phyloP scores from a whole-genome alignment of 2,329 filamentous ascomycete genomes.

The Colletotrichum lentis region DNA sequence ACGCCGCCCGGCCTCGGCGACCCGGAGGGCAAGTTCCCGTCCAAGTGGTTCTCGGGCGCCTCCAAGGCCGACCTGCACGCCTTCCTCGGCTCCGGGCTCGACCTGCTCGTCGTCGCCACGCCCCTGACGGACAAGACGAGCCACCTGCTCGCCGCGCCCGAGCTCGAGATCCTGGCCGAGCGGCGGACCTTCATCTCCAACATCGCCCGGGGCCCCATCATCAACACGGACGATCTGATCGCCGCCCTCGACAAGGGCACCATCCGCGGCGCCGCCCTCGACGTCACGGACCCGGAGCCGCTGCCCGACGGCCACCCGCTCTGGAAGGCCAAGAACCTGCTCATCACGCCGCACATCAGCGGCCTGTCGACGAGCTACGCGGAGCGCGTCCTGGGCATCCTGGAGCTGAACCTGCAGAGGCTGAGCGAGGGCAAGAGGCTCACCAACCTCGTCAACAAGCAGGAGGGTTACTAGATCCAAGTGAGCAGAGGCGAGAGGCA shows the following conservation, averaged over 20 bases:
- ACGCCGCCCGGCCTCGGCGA: constrained; percentile 72
- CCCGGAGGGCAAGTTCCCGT: constrained; percentile 57
- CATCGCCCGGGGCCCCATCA: constrained; percentile 68
- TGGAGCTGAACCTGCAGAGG: constrained; percentile 52
- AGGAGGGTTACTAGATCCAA: constrained; percentile 35
- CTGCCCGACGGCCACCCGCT: constrained; percentile 72
- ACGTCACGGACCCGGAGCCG: constrained; percentile 83
- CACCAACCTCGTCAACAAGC: constrained; percentile 53
- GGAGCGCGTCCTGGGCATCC: constrained; percentile 52
- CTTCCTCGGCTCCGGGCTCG: constrained; percentile 60
- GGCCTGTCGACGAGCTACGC: constrained; percentile 52
- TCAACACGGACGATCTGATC: constrained; percentile 65
- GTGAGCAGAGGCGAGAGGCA: neutral
- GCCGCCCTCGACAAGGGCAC: constrained; percentile 68
- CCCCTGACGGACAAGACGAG: constrained; percentile 60
- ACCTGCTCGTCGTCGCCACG: constrained; percentile 61
- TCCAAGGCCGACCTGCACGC: constrained; percentile 55
- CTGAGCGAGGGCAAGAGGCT: constrained; percentile 50
- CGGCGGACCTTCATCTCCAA: constrained; percentile 72
- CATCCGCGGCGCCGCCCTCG: constrained; percentile 72
- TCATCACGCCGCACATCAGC: constrained; percentile 66
- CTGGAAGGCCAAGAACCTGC: constrained; percentile 74
- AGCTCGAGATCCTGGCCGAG: constrained; percentile 57
- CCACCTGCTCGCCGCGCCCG: constrained; percentile 59
- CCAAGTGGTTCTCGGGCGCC: constrained; percentile 60